These are phyloP conservation scores for Pyrrhoderma lamaoense DNA, from an alignment of 1,284 basidiomycete genomes.

Conservation along the genomic window DNA sequence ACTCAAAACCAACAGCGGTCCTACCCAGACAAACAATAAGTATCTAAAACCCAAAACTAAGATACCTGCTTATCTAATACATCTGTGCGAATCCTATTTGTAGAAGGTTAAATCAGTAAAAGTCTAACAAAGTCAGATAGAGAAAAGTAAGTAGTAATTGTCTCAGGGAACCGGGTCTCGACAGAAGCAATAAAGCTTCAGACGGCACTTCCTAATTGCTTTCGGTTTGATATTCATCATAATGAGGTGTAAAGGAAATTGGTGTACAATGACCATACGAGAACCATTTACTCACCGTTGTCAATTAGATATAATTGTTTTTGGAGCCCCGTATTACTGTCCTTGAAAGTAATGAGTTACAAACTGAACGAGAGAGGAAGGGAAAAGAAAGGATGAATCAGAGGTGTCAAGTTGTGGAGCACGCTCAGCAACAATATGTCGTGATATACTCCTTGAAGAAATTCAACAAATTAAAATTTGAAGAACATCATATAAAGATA, in stretches of 20 bases:
- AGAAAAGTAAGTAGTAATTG: constrained; percentile 19
- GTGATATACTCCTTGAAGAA: constrained; percentile 82
- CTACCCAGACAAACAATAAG: too few species aligned
- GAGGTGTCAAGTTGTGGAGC: constrained; percentile 74
- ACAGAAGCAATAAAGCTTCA: constrained; percentile 37
- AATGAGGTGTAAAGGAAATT: constrained; percentile 20
- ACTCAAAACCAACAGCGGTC: too few species aligned
- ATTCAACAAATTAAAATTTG: constrained; percentile 65
- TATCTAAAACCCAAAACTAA: too few species aligned
- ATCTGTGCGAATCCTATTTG: too few species aligned
- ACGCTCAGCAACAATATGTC: constrained; percentile 36
- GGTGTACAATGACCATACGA: constrained; percentile 7
- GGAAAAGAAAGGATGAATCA: constrained; percentile 34
- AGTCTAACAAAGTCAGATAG: background rate
- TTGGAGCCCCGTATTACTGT: background rate
- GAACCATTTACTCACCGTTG: background rate
- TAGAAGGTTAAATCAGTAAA: too few species aligned
- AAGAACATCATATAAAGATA: constrained; percentile 24
- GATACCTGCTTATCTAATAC: too few species aligned
- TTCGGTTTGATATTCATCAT: constrained; percentile 45
- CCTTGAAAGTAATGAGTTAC: background rate
- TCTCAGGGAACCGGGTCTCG: constrained; percentile 57
- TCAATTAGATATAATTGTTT: too few species aligned
- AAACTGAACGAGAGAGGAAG: background rate
- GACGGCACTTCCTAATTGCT: constrained; percentile 63